Evolutionary conservation across 2,329 filamentous ascomycete species (phyloP), one percentile per base, ranked within the genome.

Genomic region (Penicillium sp.): DNA sequence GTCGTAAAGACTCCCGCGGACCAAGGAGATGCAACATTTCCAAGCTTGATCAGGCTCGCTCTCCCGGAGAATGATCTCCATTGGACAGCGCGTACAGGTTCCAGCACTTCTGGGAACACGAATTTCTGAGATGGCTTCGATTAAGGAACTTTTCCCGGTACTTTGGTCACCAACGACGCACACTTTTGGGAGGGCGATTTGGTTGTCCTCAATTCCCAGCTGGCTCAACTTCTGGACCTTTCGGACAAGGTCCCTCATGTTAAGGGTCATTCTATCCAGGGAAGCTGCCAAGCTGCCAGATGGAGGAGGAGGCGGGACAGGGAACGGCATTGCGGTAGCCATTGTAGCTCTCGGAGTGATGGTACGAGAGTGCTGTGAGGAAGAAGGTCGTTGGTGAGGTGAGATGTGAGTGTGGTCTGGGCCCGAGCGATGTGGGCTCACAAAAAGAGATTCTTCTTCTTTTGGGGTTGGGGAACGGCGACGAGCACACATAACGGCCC

Each of bases 111-210:
- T 82, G 0, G 91, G 91, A 0, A 93, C 84, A 21, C 87, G 86
- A 25, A 95, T 87, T 4, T 88, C 89, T 0, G 47, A 77, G 58
- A 90, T 83, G 0, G 84, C 87, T 13, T 87, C 87, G 51, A 83
- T 82, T 0, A 84, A 69, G 0, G 82, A 92, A 0, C 88, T 92
- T 69, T 96, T 96, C 0, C 92, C 93, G 0, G 91, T 89, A 0
- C 86, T 90, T 67, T 96, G 92, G 49, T 96, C 92, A 0, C 92
- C 92, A 0, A 96, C 86, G 0, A 96, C 84, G 6, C 93, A 89
- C 10, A 96, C 86, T 64, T 92, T 91, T 0, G 92, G 91, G 0
- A 96, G 78, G 0, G 85, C 84, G 0, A 91, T 84, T 0, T 78
- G 68, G 4, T 86, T 83, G 19, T 89, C 85, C 50, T 89, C 86